These are phyloP conservation scores for Chaetomium sp. DNA, from an alignment of 2,329 filamentous ascomycete species.

Conservation along the genomic window DNA sequence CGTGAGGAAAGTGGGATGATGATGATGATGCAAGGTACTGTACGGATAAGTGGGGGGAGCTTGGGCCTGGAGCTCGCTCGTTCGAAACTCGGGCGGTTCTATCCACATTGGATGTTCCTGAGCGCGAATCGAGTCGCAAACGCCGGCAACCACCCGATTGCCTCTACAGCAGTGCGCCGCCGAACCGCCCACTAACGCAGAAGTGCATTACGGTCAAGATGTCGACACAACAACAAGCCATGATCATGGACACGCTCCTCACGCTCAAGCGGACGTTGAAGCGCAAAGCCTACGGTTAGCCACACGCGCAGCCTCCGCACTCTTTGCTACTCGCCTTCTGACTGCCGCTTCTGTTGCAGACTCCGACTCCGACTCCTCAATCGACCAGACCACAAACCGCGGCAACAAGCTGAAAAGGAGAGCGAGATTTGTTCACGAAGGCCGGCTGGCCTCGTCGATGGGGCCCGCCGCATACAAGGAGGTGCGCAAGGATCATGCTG, in stretches of 20 bases:
- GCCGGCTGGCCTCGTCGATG: conserved; percentile 66
- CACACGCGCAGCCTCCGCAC: background rate
- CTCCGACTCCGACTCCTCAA: conserved; percentile 75
- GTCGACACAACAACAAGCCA: conserved; percentile 58
- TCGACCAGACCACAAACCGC: conserved; percentile 70
- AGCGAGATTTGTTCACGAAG: conserved; percentile 70
- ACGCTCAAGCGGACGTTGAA: conserved; percentile 70
- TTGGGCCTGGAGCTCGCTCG: background rate
- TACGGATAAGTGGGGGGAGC: background rate
- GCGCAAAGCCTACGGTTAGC: conserved; percentile 62
- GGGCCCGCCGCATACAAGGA: conserved; percentile 72
- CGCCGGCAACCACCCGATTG: background rate
- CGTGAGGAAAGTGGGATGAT: background rate
- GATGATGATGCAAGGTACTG: background rate
- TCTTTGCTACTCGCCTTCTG: conserved; percentile 26
- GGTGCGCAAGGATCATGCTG: conserved; percentile 46
- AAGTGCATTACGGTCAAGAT: conserved; percentile 40
- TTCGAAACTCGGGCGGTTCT: background rate
- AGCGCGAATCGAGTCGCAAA: background rate
- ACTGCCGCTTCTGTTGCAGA: conserved; percentile 51
- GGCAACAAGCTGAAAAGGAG: conserved; percentile 78
- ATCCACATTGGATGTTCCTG: background rate
- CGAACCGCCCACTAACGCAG: background rate
- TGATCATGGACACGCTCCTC: conserved; percentile 67
- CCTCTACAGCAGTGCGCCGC: background rate